Evolutionary conservation across 306 rosid species (phyloP).

Genomic region (Crotalaria pallida): DNA sequence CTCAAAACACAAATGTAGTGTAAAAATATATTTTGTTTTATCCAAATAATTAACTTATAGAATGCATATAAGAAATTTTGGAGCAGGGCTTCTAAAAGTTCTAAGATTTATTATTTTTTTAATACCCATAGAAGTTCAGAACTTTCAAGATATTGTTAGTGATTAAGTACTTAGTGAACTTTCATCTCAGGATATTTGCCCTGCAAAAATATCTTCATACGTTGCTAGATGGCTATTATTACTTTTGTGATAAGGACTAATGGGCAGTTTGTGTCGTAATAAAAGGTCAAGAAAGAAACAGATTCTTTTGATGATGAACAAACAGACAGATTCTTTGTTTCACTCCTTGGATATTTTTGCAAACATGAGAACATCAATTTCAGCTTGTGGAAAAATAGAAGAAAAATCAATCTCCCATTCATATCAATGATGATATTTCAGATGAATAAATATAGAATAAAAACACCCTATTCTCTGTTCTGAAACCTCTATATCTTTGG

Average conservation of each 20-base stretch:
- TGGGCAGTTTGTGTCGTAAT: neutral
- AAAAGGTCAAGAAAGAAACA: neutral
- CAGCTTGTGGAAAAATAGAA: neutral
- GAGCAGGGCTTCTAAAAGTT: neutral
- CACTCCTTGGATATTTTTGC: neutral
- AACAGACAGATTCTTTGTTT: too few relatives aligned
- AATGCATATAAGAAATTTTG: neutral
- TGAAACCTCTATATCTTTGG: neutral
- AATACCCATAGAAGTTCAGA: neutral
- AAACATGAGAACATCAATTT: neutral
- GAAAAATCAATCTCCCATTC: neutral
- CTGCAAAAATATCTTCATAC: neutral
- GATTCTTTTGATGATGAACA: neutral
- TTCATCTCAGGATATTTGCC: conserved; percentile 5
- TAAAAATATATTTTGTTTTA: too few relatives aligned
- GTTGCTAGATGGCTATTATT: neutral
- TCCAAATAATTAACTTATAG: too few relatives aligned
- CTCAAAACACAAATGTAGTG: too few relatives aligned
- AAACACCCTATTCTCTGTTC: neutral
- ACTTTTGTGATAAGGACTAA: neutral
- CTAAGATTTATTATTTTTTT: neutral
- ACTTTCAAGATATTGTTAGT: neutral
- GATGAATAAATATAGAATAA: neutral
- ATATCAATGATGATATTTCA: neutral
- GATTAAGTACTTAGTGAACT: neutral